Conservation (phyloP, 257 asterid genomes). For the Rauvolfia tetraphylla region DNA sequence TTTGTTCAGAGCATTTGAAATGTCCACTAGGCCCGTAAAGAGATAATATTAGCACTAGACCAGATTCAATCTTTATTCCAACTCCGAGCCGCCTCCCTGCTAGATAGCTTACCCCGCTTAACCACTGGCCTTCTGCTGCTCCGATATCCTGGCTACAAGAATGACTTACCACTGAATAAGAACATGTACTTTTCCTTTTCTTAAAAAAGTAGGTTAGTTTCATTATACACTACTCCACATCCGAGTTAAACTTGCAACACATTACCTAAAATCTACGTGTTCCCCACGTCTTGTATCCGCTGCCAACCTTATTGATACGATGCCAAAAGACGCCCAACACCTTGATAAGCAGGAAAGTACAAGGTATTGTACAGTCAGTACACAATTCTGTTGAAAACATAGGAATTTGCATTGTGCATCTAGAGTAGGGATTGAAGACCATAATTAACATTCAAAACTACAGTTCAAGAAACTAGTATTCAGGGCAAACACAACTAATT, state of each 20-base stretch:
- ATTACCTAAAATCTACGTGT: too few species aligned
- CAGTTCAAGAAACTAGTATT: neutral
- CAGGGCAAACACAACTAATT: neutral
- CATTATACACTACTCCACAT: neutral
- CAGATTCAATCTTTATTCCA: neutral
- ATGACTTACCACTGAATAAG: too few species aligned
- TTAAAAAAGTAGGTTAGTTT: too few species aligned
- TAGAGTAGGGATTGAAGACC: neutral
- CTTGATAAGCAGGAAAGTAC: neutral
- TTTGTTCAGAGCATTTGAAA: neutral
- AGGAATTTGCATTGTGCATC: neutral
- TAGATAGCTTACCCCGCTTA: too few species aligned
- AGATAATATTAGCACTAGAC: too few species aligned
- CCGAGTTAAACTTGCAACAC: neutral
- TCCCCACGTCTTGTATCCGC: too few species aligned
- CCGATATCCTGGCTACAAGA: too few species aligned
- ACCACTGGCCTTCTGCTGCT: too few species aligned
- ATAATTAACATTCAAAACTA: conserved; percentile 1
- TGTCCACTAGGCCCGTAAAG: neutral
- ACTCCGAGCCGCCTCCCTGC: too few species aligned
- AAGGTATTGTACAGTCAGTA: neutral
- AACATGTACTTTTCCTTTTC: too few species aligned
- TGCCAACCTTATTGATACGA: too few species aligned
- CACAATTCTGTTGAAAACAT: neutral
- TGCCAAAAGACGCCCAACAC: too few species aligned